Base-by-base conservation (phyloP, 2,329 filamentous ascomycete species). In the Clarireedia monteithiana region DNA sequence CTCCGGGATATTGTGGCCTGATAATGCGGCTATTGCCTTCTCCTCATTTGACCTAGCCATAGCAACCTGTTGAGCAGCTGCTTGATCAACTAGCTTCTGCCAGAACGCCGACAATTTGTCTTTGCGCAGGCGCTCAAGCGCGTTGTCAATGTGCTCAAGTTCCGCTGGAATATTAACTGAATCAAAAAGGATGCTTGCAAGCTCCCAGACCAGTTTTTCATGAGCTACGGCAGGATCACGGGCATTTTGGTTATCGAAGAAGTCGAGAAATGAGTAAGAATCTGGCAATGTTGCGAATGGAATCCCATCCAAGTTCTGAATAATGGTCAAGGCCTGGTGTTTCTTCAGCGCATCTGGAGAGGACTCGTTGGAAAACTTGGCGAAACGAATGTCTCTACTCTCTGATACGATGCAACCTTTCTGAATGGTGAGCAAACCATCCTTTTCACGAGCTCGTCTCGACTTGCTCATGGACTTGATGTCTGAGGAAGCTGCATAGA, bases 141-240 rank as follows among this genome's bases (percentile, higher is more conserved):
- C 66, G 10, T 74, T 64, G 1, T 67, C 63, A 15, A 67, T 58
- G 27, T 67, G 60, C 34, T 74, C 64, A 7, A 76, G 66, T 12
- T 77, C 73, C 2, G 70, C 57, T 2, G 74, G 71, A 30, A 78
- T 67, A 15, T 74, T 74, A 10, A 83, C 60, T n/a, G 84, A 77
- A 62, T 96, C 91, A 66, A 96, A 99, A 3, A 99, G 78, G 39
- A 96, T 85, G 56, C 88, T 88, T 1, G 89, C 86, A 38, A 99
- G 77, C 59, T 89, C 81, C 94, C 95, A 99, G 1, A 94, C 83
- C 14, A 83, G 77, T 65, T 84, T 82, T 71, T 95, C 89, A 56
- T 89, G 82, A 20, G 74, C 70, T 53, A 71, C 75, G 23, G 75
- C 76, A 15, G 74, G 72, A 60, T 71, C 72, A 34, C 69, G 67